Base-by-base conservation (phyloP, 1,139 yeast species). In the Lodderomyces parapsilosis region DNA sequence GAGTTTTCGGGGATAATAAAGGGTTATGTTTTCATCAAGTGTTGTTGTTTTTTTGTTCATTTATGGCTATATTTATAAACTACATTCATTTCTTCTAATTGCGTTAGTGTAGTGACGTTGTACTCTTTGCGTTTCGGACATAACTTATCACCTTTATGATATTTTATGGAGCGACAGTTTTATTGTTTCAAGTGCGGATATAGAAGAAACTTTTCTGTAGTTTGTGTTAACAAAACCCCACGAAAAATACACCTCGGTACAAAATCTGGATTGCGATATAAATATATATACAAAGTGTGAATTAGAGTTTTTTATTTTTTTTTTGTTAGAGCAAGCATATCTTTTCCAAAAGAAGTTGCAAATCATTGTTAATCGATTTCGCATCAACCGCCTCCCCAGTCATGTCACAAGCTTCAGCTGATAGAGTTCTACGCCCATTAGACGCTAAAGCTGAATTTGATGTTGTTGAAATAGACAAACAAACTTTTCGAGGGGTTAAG, bases 401-500 rank as follows among this genome's bases (percentile, higher is more conserved):
- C 10, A 30, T 30, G 33, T 6, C 19, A 9, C 19, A 30, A 6
- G 19, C 15, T 17, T 15, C 11, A 5, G 18, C 33, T 8, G 33
- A 30, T 2, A 22, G 14, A 23, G 24, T 37, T 10, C 39, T 34
- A 24, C 44, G 39, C 17, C 44, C 46, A 9, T 25, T 49, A 4
- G 50, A 52, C 42, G 45, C 49, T 18, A 48, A 51, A 33, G 43
- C 46, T 11, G 41, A 39, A 25, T 58, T 63, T 42, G 70, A 59
- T 11, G 57, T 69, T 10, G 49, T 46, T 20, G 42, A 60, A 38
- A 47, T 55, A 6, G 60, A 55, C 1, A 57, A 56, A 1, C 46
- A 49, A 24, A 54, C 53, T 32, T 71, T 49, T 51, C 51, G 49
- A 34, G 73, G 73, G 3, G 45, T 56, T 8, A 47, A 44, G n/a